Conservation (phyloP, 352 stramenopile genomes). For the Blastocystis sp. region DNA sequence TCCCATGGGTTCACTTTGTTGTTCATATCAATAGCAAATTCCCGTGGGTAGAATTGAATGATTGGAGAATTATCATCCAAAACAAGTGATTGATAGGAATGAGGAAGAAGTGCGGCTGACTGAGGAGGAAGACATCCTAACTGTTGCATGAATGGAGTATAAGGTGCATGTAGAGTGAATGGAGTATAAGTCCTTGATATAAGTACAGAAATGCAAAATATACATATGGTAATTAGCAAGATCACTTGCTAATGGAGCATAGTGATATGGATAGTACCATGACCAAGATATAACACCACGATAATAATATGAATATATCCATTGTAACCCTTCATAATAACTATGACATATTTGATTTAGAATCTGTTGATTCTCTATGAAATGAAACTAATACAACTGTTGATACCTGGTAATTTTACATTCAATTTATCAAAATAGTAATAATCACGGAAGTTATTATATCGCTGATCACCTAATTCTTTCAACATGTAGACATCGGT, state of each 20-base stretch:
- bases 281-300: slow-evolving; percentile 92
- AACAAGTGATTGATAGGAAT: slow-evolving; percentile 80
- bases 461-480: slow-evolving; percentile 51
- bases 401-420: slow-evolving; percentile 66
- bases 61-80: slow-evolving; percentile 86
- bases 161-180: slow-evolving; percentile 86
- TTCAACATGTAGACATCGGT: slow-evolving; percentile 32
- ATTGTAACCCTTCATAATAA: slow-evolving; percentile 95
- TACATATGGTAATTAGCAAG: slow-evolving; percentile 71
- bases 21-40: slow-evolving; percentile 81
- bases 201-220: slow-evolving; percentile 65
- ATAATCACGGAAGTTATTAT: slow-evolving; percentile 9
- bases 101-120: slow-evolving; percentile 83
- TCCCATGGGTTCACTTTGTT: slow-evolving; percentile 93
- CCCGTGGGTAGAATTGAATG: slow-evolving; percentile 82
- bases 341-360: slow-evolving; percentile 82
- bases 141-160: slow-evolving; percentile 89
- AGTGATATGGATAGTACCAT: slow-evolving; percentile 99
- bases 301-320: slow-evolving; percentile 99
- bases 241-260: slow-evolving; percentile 85
- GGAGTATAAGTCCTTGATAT: slow-evolving; percentile 70
- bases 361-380: slow-evolving; percentile 66
- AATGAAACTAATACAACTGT: neutral
- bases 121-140: slow-evolving; percentile 93
- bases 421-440: slow-evolving; percentile 84